phyloP scores from a whole-genome alignment of 2,329 filamentous ascomycete species.

The Colletotrichum australisinense region DNA sequence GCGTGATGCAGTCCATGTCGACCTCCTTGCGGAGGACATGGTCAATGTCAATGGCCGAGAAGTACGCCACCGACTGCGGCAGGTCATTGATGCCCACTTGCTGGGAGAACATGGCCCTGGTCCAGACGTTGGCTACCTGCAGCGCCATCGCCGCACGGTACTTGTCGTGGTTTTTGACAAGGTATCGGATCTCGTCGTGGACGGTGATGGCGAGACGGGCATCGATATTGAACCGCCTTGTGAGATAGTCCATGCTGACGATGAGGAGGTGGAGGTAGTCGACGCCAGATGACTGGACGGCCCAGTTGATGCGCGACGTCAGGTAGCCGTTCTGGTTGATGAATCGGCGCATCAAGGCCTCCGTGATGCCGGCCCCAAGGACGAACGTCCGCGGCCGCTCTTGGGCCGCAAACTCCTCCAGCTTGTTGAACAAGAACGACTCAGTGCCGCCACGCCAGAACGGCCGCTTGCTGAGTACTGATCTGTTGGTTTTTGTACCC shows the following conservation, averaged over 20 bases:
- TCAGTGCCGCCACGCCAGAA: slow-evolving; percentile 99
- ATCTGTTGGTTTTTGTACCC: slow-evolving; percentile 84
- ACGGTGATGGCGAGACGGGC: slow-evolving; percentile 93
- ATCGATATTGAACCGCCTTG: slow-evolving; percentile 84
- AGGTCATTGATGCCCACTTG: slow-evolving; percentile 97
- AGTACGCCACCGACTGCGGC: slow-evolving; percentile 94
- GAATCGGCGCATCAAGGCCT: slow-evolving; percentile 89
- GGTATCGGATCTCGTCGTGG: slow-evolving; percentile 96
- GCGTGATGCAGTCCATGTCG: slow-evolving; percentile 96
- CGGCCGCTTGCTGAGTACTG: slow-evolving; percentile 74
- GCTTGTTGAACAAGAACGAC: slow-evolving; percentile 97
- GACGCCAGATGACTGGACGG: slow-evolving; percentile 96
- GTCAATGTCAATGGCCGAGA: slow-evolving; percentile 95
- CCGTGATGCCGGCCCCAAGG: slow-evolving; percentile 93
- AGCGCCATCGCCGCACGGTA: slow-evolving; percentile 93
- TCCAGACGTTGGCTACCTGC: slow-evolving; percentile 96
- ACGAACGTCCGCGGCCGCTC: slow-evolving; percentile 91
- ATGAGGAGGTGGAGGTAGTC: slow-evolving; percentile 97
- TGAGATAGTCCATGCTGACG: slow-evolving; percentile 93
- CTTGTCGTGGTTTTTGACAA: slow-evolving; percentile 86
- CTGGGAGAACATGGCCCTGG: slow-evolving; percentile 95
- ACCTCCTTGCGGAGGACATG: slow-evolving; percentile 97
- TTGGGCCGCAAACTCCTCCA: slow-evolving; percentile 98
- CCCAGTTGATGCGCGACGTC: slow-evolving; percentile 98
- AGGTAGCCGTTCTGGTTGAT: slow-evolving; percentile 92